Conservation (phyloP, 2,329 filamentous ascomycete species). For the Trichoderma aggressivum region DNA sequence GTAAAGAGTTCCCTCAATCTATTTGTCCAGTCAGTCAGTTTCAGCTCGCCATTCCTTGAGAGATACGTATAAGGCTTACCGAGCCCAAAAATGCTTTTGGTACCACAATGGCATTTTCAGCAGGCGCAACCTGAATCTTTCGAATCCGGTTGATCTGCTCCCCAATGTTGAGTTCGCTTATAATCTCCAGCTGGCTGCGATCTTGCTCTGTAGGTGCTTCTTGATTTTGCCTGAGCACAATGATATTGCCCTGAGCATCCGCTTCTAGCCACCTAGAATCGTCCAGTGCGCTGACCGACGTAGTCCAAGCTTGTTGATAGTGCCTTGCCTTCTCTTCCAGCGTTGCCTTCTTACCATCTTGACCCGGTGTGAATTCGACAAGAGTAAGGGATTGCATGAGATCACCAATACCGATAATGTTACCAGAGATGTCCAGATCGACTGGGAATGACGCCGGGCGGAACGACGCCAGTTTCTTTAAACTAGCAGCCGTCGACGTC, state of each 20-base stretch:
- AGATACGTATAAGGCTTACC: slow-evolving; percentile 48
- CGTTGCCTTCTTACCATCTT: slow-evolving; percentile 55
- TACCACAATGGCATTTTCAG: slow-evolving; percentile 63
- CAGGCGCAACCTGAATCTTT: slow-evolving; percentile 64
- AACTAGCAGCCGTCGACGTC: slow-evolving; percentile 51
- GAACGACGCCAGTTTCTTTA: slow-evolving; percentile 72
- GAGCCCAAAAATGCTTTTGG: slow-evolving; percentile 87
- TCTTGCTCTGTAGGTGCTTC: slow-evolving; percentile 74
- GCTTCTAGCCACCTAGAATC: slow-evolving; percentile 75
- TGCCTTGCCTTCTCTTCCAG: slow-evolving; percentile 76
- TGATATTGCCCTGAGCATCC: slow-evolving; percentile 83
- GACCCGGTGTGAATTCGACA: slow-evolving; percentile 63
- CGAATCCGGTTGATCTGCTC: slow-evolving; percentile 92
- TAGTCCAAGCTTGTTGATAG: slow-evolving; percentile 78
- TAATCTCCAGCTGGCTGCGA: slow-evolving; percentile 64
- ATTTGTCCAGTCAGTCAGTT: neutral
- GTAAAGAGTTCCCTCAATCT: slow-evolving; percentile 90
- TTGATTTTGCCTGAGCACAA: slow-evolving; percentile 71
- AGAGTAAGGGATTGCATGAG: slow-evolving; percentile 90
- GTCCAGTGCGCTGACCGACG: slow-evolving; percentile 69
- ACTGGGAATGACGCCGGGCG: slow-evolving; percentile 81
- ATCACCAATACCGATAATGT: slow-evolving; percentile 79
- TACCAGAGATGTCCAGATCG: slow-evolving; percentile 70
- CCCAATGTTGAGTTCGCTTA: slow-evolving; percentile 78
- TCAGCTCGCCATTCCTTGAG: neutral